Conservation (phyloP, 2,329 filamentous ascomycete species). For the Ambrosiella cleistominuta region DNA sequence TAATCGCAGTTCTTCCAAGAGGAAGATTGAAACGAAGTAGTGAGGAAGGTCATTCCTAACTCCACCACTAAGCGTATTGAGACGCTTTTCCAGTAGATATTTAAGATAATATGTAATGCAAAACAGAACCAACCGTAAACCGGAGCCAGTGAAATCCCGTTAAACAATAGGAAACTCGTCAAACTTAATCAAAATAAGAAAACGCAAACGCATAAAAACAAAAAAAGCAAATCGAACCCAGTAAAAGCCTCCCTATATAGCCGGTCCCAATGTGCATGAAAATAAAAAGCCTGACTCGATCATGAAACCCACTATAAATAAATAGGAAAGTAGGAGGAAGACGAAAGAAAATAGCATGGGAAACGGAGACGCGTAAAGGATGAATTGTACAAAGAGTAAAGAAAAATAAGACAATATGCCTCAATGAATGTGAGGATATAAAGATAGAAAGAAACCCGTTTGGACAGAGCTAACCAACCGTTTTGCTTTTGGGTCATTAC, state of each 20-base stretch:
- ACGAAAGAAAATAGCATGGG: constrained; percentile 1
- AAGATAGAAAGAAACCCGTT: constrained; percentile 1
- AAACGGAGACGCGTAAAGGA: constrained; percentile 6
- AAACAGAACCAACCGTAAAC: not conserved
- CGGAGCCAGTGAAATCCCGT: not conserved
- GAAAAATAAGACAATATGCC: not conserved
- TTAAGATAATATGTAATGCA: not conserved
- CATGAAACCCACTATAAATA: constrained; percentile 5
- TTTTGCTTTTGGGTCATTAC: not conserved
- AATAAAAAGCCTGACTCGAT: not conserved
- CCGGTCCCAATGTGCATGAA: constrained; percentile 10
- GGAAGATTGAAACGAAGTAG: not conserved
- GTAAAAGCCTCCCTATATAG: constrained; percentile 12
- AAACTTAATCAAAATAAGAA: constrained; percentile 4
- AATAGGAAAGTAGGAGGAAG: constrained; percentile 1
- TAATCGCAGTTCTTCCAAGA: not conserved
- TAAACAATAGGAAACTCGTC: constrained; percentile 7
- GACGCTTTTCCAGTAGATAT: no score
- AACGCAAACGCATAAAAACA: constrained; percentile 6
- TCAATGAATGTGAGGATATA: not conserved
- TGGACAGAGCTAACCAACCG: not conserved
- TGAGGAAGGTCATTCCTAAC: no score
- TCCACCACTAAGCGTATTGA: no score
- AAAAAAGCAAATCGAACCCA: constrained; percentile 6
- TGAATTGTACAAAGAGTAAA: constrained; percentile 7